These are phyloP conservation scores for Pestalotiopsis sp. DNA, from an alignment of 2,329 filamentous ascomycete genomes.

Conservation along the genomic window DNA sequence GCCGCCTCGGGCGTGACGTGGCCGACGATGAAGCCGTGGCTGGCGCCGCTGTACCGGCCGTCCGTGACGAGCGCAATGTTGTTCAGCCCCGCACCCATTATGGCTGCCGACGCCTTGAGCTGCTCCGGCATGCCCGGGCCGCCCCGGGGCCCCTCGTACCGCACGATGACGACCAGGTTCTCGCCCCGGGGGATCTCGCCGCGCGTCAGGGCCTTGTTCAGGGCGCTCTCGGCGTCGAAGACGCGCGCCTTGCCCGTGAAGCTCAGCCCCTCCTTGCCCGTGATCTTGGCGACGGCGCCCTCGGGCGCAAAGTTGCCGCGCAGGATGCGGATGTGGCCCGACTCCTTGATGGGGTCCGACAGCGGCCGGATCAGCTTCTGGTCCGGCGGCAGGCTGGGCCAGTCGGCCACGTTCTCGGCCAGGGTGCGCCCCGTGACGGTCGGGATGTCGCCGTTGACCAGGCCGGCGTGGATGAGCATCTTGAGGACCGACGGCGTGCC, in stretches of 20 bases:
- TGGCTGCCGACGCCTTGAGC: slow-evolving; percentile 82
- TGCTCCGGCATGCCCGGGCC: slow-evolving; percentile 97
- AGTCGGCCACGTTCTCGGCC: slow-evolving; percentile 71
- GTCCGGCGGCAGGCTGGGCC: slow-evolving; percentile 60
- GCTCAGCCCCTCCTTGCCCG: slow-evolving; percentile 84
- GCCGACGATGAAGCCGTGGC: slow-evolving; percentile 68
- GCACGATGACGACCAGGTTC: slow-evolving; percentile 86
- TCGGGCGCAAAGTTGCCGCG: slow-evolving; percentile 85
- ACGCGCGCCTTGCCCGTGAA: slow-evolving; percentile 83
- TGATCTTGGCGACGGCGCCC: slow-evolving; percentile 94
- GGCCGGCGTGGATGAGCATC: slow-evolving; percentile 69
- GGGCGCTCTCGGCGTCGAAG: slow-evolving; percentile 82
- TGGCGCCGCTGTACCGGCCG: slow-evolving; percentile 85
- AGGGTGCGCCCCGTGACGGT: slow-evolving; percentile 78
- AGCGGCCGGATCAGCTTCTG: slow-evolving; percentile 85
- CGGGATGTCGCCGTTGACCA: slow-evolving; percentile 70
- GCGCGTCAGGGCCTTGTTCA: slow-evolving; percentile 72
- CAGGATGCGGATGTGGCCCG: slow-evolving; percentile 87
- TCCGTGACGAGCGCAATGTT: slow-evolving; percentile 93
- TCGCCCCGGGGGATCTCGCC: slow-evolving; percentile 72
- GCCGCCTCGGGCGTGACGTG: slow-evolving; percentile 92
- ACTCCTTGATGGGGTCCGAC: slow-evolving; percentile 72
- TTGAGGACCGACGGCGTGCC: slow-evolving; percentile 77
- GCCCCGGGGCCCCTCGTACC: slow-evolving; percentile 92
- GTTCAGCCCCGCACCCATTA: slow-evolving; percentile 87